phyloP scores from a whole-genome alignment of 2,329 filamentous ascomycete genomes.

The Plenodomus biglobosus region DNA sequence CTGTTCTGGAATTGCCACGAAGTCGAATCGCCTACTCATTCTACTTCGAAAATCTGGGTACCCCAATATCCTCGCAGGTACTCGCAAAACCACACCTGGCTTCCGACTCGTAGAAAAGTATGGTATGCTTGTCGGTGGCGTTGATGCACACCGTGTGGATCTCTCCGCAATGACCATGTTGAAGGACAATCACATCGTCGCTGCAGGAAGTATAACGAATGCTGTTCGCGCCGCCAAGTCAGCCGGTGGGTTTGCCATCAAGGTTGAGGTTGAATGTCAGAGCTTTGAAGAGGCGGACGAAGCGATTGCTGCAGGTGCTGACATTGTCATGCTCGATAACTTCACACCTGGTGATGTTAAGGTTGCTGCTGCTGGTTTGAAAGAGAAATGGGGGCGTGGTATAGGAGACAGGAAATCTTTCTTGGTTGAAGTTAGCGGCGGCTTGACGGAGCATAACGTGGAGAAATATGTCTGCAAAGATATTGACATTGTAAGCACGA shows the following conservation, averaged over 20 bases:
- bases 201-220: conserved; percentile 76
- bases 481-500: conserved; percentile 94
- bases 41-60: conserved; percentile 68
- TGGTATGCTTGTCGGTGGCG: conserved; percentile 91
- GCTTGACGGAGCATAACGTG: conserved; percentile 82
- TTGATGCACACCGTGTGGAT: conserved; percentile 89
- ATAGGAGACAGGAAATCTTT: conserved; percentile 63
- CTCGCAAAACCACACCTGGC: conserved; percentile 93
- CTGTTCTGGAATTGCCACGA: conserved; percentile 87
- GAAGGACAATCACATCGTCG: conserved; percentile 98
- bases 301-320: conserved; percentile 85
- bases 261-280: conserved; percentile 95
- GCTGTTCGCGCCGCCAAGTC: conserved; percentile 82
- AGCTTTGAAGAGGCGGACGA: conserved; percentile 85
- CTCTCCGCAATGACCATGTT: conserved; percentile 93
- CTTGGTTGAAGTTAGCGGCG: conserved; percentile 89
- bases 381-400: conserved; percentile 72
- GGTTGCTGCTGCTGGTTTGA: conserved; percentile 71
- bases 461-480: conserved; percentile 75
- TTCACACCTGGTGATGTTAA: conserved; percentile 80
- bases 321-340: conserved; percentile 97
- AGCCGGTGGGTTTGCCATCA: conserved; percentile 85
- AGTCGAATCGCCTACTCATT: conserved; percentile 52
- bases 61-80: conserved; percentile 83
- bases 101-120: conserved; percentile 98